These are phyloP conservation scores for Mallotus repandus DNA, from an alignment of 441 rosid genomes.

Conservation along the genomic window DNA sequence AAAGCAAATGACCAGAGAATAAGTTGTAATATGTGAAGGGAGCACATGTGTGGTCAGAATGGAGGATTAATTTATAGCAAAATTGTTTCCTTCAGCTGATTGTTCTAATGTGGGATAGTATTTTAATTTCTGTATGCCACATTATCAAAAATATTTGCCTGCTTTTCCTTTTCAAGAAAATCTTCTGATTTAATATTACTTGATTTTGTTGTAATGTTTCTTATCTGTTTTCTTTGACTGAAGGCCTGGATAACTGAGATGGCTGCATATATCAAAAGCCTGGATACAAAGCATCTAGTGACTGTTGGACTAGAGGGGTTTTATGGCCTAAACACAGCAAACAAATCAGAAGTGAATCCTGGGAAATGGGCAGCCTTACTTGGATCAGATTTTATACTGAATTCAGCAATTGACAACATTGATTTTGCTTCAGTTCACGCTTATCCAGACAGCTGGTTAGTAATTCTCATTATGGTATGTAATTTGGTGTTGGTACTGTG, in stretches of 20 bases:
- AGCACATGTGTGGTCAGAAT: neutral
- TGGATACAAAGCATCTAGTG: slow-evolving; percentile 43
- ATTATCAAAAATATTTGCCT: neutral
- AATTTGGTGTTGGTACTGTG: neutral
- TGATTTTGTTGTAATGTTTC: neutral
- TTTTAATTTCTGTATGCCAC: neutral
- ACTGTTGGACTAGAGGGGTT: slow-evolving; percentile 53
- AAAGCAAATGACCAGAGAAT: neutral
- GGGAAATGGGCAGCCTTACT: slow-evolving; percentile 53
- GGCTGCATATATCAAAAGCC: slow-evolving; percentile 45
- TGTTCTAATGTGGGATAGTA: neutral
- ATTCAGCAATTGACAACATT: slow-evolving; percentile 38
- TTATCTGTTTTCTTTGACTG: neutral
- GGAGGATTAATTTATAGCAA: neutral
- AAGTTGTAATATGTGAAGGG: neutral
- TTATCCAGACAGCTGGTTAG: slow-evolving; percentile 57
- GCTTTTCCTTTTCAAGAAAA: neutral
- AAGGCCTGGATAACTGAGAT: slow-evolving; percentile 50
- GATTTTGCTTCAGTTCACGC: slow-evolving; percentile 59
- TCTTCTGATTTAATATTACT: neutral
- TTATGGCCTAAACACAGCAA: slow-evolving; percentile 31
- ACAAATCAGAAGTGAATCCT: slow-evolving; percentile 38
- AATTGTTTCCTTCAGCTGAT: too few relatives aligned
- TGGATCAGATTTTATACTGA: slow-evolving; percentile 46
- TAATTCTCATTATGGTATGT: slow-evolving; percentile 6